Evolutionary conservation across 768 basidiomycete species (phyloP).

Genomic region (Tephrocybe rancida): DNA sequence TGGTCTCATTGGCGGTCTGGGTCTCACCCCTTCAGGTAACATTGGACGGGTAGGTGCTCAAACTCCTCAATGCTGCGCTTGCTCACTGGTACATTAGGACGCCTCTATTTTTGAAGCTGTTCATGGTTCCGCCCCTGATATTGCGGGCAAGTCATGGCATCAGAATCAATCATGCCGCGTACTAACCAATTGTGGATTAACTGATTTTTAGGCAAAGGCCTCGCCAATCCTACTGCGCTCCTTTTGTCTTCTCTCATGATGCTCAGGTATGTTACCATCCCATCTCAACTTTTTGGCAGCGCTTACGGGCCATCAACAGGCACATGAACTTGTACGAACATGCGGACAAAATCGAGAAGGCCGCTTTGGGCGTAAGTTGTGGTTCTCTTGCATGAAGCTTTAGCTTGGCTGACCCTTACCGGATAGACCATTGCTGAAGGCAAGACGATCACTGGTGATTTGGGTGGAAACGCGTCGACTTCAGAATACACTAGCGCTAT

Average conservation of each 20-base stretch:
- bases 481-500: constrained; percentile 89
- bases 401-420: constrained; percentile 8
- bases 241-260: constrained; percentile 97
- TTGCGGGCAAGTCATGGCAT: constrained; percentile 65
- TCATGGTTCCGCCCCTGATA: constrained; percentile 99
- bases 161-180: neutral
- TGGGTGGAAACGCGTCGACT: constrained; percentile 92
- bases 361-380: constrained; percentile 76
- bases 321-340: constrained; percentile 90
- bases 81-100: constrained; percentile 55
- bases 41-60: constrained; percentile 77
- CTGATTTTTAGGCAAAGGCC: constrained; percentile 66
- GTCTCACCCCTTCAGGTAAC: constrained; percentile 96
- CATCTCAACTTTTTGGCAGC: neutral
- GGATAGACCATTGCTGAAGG: constrained; percentile 96
- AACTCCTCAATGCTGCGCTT: constrained; percentile 1
- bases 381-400: neutral
- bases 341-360: constrained; percentile 90
- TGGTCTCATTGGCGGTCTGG: constrained; percentile 96
- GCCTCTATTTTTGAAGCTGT: constrained; percentile 99
- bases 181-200: constrained; percentile 5
- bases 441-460: constrained; percentile 91
- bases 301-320: constrained; percentile 38
- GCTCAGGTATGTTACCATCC: constrained; percentile 66
- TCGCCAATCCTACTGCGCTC: constrained; percentile 99